phyloP scores from a whole-genome alignment of 768 basidiomycete genomes.

The Panus rudis region DNA sequence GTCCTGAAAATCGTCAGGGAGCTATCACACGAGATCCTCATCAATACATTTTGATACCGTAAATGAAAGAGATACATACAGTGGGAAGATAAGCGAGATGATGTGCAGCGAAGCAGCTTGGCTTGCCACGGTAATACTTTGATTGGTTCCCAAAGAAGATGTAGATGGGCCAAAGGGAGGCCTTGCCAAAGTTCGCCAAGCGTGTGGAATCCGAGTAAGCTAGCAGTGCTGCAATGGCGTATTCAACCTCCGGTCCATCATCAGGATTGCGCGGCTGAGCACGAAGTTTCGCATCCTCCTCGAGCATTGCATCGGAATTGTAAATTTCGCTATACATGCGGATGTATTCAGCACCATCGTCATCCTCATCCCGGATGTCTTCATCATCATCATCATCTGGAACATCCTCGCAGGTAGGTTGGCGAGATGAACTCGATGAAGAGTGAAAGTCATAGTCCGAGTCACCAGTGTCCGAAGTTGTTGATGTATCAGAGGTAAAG shows the following conservation, averaged over 20 bases:
- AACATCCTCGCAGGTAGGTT: too few relatives aligned
- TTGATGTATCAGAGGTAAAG: neutral
- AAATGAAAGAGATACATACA: slow-evolving; percentile 17
- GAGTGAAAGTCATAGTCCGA: neutral
- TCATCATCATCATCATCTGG: neutral
- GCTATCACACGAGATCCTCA: slow-evolving; percentile 12
- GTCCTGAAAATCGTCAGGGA: slow-evolving; percentile 29
- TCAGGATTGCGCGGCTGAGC: slow-evolving; percentile 4
- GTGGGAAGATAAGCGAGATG: slow-evolving; percentile 38
- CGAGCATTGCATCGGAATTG: slow-evolving; percentile 9
- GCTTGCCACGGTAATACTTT: slow-evolving; percentile 28
- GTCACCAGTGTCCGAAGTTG: neutral
- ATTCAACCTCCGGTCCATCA: slow-evolving; percentile 1
- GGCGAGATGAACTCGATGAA: slow-evolving; percentile 1
- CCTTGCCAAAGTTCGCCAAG: slow-evolving; percentile 24
- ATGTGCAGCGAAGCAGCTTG: slow-evolving; percentile 28
- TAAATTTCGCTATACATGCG: slow-evolving; percentile 11
- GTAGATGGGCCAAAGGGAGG: slow-evolving; percentile 33
- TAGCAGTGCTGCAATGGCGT: slow-evolving; percentile 19
- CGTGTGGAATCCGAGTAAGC: slow-evolving; percentile 27
- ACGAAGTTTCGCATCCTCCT: slow-evolving; percentile 7
- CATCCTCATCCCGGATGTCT: neutral
- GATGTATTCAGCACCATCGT: neutral
- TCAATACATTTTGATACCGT: neutral
- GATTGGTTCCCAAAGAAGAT: slow-evolving; percentile 33